A percentile compares a stretch with the other conserved stretches of the same genome.
These are phyloP conservation scores for Phytophthora fragariaefolia DNA, from an alignment of 352 stramenopile genomes.

Conservation along the genomic window DNA sequence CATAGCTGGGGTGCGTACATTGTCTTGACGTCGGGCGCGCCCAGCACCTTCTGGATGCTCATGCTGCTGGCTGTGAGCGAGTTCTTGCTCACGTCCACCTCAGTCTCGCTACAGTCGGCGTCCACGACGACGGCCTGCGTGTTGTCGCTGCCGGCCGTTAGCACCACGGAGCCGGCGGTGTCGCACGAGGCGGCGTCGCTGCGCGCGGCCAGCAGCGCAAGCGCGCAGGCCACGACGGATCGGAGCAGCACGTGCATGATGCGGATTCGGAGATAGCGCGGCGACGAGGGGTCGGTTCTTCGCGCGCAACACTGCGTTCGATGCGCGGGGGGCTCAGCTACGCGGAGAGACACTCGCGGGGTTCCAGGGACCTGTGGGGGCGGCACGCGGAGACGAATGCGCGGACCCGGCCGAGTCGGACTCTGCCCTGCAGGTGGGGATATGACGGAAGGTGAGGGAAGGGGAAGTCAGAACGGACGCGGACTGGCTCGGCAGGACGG, in stretches of 20 bases:
- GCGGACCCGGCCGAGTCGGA: not conserved
- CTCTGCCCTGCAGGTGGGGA: constrained; percentile 12
- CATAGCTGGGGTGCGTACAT: constrained; percentile 49
- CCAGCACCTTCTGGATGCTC: constrained; percentile 59
- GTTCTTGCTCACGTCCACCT: constrained; percentile 42
- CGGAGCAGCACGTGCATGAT: constrained; percentile 14
- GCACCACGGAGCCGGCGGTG: constrained; percentile 47
- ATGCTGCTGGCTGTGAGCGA: constrained; percentile 44
- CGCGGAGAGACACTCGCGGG: constrained; percentile 9
- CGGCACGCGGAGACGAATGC: constrained; percentile 10
- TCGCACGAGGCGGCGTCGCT: constrained; percentile 32
- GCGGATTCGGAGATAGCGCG: not conserved
- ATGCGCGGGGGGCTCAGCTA: constrained; percentile 15
- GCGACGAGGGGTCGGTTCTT: not conserved
- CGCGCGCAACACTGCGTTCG: constrained; percentile 4
- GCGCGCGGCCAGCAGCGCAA: constrained; percentile 15
- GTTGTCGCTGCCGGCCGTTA: constrained; percentile 42
- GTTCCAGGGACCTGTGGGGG: constrained; percentile 13
- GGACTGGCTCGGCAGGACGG: constrained; percentile 27
- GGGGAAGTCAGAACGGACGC: constrained; percentile 24
- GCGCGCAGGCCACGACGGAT: not conserved
- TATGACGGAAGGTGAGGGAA: constrained; percentile 35
- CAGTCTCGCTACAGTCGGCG: constrained; percentile 39
- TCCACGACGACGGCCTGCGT: constrained; percentile 45
- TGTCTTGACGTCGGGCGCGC: constrained; percentile 50